These are phyloP conservation scores for Pichia nanzhaoensis DNA, from an alignment of 805 yeast genomes.

Conservation along the genomic window DNA sequence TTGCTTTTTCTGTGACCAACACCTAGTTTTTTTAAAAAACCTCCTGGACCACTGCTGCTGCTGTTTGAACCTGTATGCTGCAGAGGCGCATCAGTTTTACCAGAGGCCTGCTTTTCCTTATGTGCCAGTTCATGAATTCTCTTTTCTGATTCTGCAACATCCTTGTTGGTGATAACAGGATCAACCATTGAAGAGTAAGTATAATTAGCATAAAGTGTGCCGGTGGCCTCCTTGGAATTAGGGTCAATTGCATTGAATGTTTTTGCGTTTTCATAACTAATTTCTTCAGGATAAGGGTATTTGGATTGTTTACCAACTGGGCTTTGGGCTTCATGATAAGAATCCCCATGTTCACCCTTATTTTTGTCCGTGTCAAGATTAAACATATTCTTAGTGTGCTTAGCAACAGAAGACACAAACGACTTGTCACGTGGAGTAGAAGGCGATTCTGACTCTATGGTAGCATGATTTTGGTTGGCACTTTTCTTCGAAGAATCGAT, in stretches of 20 bases:
- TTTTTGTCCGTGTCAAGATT: background rate
- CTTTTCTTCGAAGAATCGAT: background rate
- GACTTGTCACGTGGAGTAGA: conserved; percentile 12
- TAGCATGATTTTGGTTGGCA: background rate
- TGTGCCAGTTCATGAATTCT: background rate
- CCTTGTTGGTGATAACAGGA: conserved; percentile 18
- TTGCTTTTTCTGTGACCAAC: conserved; percentile 4
- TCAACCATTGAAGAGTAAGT: conserved; percentile 26
- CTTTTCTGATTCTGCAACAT: conserved; percentile 13
- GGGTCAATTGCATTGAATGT: background rate
- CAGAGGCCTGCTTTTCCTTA: background rate
- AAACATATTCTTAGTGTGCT: conserved; percentile 6
- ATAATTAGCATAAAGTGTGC: conserved; percentile 14
- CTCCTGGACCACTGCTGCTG: too few relatives aligned
- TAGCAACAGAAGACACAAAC: conserved; percentile 5
- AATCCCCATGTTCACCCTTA: too few relatives aligned
- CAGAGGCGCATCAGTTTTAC: too few relatives aligned
- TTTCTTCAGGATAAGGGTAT: background rate
- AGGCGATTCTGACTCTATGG: background rate
- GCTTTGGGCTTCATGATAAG: too few relatives aligned
- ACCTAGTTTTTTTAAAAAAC: conserved; percentile 7
- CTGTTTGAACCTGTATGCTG: too few relatives aligned
- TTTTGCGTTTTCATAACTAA: background rate
- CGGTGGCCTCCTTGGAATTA: background rate
- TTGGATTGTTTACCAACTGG: background rate